Percentiles rank a stretch among this genome's conserved stretches.
Evolutionary conservation across 1,139 yeast genomes (phyloP).

Genomic region (Candida sanyaensis): DNA sequence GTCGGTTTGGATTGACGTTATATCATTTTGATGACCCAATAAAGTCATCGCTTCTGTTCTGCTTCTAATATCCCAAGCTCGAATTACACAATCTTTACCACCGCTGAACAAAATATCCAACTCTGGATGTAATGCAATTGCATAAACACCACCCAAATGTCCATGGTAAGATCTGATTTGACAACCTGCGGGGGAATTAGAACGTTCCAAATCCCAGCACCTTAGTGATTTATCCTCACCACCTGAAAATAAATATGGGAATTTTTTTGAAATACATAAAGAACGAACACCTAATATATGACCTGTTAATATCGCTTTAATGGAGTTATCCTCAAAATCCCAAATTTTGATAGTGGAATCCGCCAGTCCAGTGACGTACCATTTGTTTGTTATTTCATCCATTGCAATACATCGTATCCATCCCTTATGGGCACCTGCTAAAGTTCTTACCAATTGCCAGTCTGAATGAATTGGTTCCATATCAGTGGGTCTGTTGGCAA

Average conservation of each 20-base stretch:
- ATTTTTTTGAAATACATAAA: conserved; percentile 67
- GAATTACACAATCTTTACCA: conserved; percentile 83
- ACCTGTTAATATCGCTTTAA: conserved; percentile 80
- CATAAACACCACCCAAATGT: conserved; percentile 86
- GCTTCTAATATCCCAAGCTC: conserved; percentile 94
- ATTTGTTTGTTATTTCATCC: conserved; percentile 79
- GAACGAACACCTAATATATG: conserved; percentile 90
- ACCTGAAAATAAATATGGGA: conserved; percentile 88
- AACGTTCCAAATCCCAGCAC: conserved; percentile 95
- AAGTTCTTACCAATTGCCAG: conserved; percentile 74
- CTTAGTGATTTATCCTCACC: conserved; percentile 94
- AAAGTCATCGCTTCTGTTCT: conserved; percentile 74
- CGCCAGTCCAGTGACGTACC: conserved; percentile 90
- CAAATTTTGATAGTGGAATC: conserved; percentile 90
- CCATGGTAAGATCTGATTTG: conserved; percentile 88
- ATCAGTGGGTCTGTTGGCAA: neutral
- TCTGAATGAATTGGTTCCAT: conserved; percentile 5
- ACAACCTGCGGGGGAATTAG: conserved; percentile 56
- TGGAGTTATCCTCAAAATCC: conserved; percentile 76
- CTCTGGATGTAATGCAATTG: conserved; percentile 84
- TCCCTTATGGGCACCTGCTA: conserved; percentile 85
- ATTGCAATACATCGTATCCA: conserved; percentile 83
- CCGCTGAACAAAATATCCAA: conserved; percentile 85
- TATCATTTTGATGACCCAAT: conserved; percentile 78
- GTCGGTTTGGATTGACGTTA: conserved; percentile 68